Evolutionary conservation across 768 basidiomycete genomes (phyloP), one percentile per base, ranked within the genome.

Genomic region (Asterophora parasitica): DNA sequence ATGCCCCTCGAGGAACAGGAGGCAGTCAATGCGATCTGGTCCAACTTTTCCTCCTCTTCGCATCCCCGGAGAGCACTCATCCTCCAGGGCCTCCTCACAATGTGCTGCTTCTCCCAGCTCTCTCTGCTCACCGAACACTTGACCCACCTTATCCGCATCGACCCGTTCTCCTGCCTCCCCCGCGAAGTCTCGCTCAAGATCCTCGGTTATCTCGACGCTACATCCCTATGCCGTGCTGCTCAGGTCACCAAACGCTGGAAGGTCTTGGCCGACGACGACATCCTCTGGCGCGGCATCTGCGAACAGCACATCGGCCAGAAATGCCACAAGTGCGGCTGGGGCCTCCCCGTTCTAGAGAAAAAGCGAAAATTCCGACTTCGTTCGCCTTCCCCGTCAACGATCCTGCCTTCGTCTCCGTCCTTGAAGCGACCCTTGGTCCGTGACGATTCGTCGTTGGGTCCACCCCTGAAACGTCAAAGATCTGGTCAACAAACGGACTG

Each of bases 101-200:
- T 99, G 92, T 98, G 94, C 66, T 98, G 96, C 69, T 97, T 96
- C 73, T 94, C 90, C 39, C 93, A 99, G 61, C 84, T 99, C 23
- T 97, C 96, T 20, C 87, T 97, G 42, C 85, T 99, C 49, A 87
- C 92, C 26, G 91, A 96, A 53, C 87, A 92, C 44, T 88, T 98
- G 51, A 74, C 83, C 28, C 84, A 90, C 55, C 84, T 97, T 56
- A 97, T 96, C 65, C 85, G 96, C 56, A 85, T 98, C 65, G 96
- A 99, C 64, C 96, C 95, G 8, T 92, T 98, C 67, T 70, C 76
- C 38, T 80, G 92, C 54, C 79, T 99, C 39, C 96, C 96, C 2
- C 83, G 89, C 50, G 95, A 99, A 65, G 78, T 96, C 58, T 80
- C 77, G 15, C 79, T 97, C 63, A 90, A 83, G 62, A 79, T 96